Conservation (phyloP, 208 protist genomes). For the Kentomonas sorsogonicus region DNA sequence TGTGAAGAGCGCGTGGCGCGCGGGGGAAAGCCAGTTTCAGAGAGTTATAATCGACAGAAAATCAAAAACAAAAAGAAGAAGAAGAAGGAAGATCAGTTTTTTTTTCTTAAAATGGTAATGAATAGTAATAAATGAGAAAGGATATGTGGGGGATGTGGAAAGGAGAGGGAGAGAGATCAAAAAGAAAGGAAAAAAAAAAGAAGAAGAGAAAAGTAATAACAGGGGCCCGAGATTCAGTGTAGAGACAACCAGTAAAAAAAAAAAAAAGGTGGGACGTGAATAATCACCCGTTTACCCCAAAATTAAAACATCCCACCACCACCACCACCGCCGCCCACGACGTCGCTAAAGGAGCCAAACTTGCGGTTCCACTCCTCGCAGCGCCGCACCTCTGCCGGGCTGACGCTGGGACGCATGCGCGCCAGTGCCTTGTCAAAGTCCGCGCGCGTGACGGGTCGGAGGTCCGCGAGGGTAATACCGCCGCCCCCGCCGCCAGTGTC, state of each 20-base stretch:
- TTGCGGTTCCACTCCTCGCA: conserved; percentile 81
- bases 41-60: conserved; percentile 47
- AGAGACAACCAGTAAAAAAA: conserved; percentile 5
- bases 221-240: neutral
- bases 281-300: too few relatives aligned
- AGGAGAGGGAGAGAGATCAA: neutral
- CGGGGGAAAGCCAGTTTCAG: conserved; percentile 66
- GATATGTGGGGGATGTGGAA: neutral
- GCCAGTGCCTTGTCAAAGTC: conserved; percentile 77
- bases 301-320: neutral
- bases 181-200: conserved; percentile 10
- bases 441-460: conserved; percentile 48
- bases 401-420: conserved; percentile 79
- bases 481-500: too few relatives aligned
- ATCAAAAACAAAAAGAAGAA: too few relatives aligned
- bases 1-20: too few relatives aligned
- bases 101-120: too few relatives aligned
- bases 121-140: conserved; percentile 1
- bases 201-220: conserved; percentile 7
- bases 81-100: too few relatives aligned
- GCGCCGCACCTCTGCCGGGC: conserved; percentile 50
- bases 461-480: too few relatives aligned
- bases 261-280: neutral
- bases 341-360: conserved; percentile 70
- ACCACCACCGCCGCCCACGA: conserved; percentile 17